Conservation (phyloP, 1,284 basidiomycete species). For the Cutaneotrichosporon cavernicola region DNA sequence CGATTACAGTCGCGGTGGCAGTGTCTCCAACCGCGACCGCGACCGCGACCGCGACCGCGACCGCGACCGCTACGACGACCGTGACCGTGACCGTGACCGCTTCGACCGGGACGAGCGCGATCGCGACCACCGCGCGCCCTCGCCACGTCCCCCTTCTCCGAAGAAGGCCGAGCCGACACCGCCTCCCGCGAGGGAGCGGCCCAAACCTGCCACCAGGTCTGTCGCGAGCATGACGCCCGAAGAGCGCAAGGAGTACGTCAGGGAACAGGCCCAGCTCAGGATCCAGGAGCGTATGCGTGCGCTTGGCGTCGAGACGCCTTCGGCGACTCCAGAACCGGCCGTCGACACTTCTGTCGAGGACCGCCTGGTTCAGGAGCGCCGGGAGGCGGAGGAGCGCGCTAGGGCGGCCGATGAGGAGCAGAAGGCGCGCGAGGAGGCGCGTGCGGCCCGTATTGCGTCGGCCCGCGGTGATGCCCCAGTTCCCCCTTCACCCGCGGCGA, state of each 20-base stretch:
- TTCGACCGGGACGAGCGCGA: constrained; percentile 14
- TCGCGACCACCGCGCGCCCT: constrained; percentile 6
- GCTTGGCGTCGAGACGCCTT: constrained; percentile 68
- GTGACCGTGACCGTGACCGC: constrained; percentile 39
- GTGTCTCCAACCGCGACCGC: constrained; percentile 10
- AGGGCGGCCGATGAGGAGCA: constrained; percentile 71
- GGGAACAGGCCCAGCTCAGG: constrained; percentile 76
- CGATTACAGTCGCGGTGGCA: constrained; percentile 32
- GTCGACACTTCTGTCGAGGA: constrained; percentile 78
- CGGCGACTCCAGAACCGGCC: constrained; percentile 46
- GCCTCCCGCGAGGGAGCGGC: constrained; percentile 15
- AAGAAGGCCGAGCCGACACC: constrained; percentile 7
- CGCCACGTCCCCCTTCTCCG: constrained; percentile 4
- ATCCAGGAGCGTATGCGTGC: constrained; percentile 84
- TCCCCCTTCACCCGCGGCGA: constrained; percentile 55
- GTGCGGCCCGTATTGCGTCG: constrained; percentile 66
- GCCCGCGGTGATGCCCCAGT: constrained; percentile 55
- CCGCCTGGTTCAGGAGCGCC: constrained; percentile 75
- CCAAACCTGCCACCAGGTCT: constrained; percentile 52
- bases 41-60: constrained; percentile 33
- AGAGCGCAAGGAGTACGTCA: constrained; percentile 76
- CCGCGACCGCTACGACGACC: constrained; percentile 33
- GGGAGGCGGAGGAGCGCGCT: constrained; percentile 78
- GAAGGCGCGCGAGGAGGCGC: constrained; percentile 68
- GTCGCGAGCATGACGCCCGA: constrained; percentile 78